Base-by-base conservation (phyloP, 73 alveolate species). In the Diophrys appendiculata region DNA sequence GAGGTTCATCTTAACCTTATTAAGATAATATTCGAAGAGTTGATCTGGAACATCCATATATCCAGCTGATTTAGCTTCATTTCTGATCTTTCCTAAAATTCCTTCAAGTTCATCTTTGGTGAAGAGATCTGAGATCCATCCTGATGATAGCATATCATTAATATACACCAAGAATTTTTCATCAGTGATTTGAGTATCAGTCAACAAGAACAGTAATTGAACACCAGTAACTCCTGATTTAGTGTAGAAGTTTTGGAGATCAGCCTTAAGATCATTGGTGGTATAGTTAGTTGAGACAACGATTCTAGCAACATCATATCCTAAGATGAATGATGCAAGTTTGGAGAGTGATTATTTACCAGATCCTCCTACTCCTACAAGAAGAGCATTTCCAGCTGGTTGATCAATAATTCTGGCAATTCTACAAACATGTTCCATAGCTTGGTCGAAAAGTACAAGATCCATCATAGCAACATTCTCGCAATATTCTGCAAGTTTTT, bases 361-460 rank as follows among this genome's bases (percentile, higher is more conserved):
- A 32, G 99, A 98, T 74, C 99, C 99, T 54, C 99, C 99, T 34
- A 98, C 99, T 27, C 99, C 99, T 26, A 98, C 99, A 32, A 98
- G 88, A 34, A 98, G 95, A 18, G 99, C 99, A 83, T 97, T 98
- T 29, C 99, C 99, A 34, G 96, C 96, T 30, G 99, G 99, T 70
- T 91, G 87, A 56, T 95, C 98, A 24, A 98, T 86, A 72, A 98
- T 97, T 86, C 99, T 94, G 53, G 99, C 91, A 73, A 98, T 98
- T 82, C 99, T 95, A 72, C 97, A 86, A 56, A 97, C 96, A 73
- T 98, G 99, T 72, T 94, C 98, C 94, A 98, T 96, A 70, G 99
- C 99, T 68, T 97, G 93, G 76, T 96, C 97, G 91, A 98, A 98
- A 52, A 98, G 97, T 69, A 98, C 99, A 52, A 98, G 88, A 83